Percentiles rank a stretch among this genome's conserved stretches.
Evolutionary conservation across 2,329 filamentous ascomycete genomes (phyloP).

Genomic region (Metarhizium rileyi): DNA sequence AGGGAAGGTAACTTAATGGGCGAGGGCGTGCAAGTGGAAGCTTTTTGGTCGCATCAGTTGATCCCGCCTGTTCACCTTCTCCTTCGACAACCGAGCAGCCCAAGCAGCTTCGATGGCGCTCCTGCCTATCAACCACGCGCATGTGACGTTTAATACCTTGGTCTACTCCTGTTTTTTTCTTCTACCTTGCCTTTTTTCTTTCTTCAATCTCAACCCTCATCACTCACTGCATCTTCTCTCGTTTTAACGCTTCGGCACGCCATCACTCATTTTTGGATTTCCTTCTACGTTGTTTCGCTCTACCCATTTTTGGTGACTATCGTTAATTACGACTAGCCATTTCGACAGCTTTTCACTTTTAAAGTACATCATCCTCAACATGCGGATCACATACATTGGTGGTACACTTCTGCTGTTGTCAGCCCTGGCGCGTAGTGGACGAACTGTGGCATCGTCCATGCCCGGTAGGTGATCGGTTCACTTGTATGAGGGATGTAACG

Average conservation of each 20-base stretch:
- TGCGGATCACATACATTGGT: conserved; percentile 13
- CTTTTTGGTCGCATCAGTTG: neutral
- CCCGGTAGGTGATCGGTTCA: conserved; percentile 3
- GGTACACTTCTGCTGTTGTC: conserved; percentile 8
- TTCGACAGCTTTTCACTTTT: conserved; percentile 11
- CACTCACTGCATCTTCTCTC: conserved; percentile 12
- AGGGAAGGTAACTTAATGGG: neutral
- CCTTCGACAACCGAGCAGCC: neutral
- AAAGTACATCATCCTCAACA: conserved; percentile 9
- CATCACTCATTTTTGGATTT: conserved; percentile 23
- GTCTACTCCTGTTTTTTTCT: neutral
- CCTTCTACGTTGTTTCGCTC: conserved; percentile 4
- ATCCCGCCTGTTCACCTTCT: neutral
- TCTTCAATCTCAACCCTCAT: conserved; percentile 12
- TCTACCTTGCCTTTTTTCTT: conserved; percentile 5
- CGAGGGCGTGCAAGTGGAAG: neutral
- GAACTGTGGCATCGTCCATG: neutral
- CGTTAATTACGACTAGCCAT: conserved; percentile 21
- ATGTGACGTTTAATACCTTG: neutral
- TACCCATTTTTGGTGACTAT: conserved; percentile 21
- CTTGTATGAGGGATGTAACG: neutral
- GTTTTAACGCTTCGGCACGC: conserved; percentile 13
- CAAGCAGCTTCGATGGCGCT: neutral
- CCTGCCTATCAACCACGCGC: neutral
- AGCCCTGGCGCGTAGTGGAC: conserved; percentile 6